Evolutionary conservation across 169 alveolate species (phyloP).

Genomic region (Eimeria sp.): DNA sequence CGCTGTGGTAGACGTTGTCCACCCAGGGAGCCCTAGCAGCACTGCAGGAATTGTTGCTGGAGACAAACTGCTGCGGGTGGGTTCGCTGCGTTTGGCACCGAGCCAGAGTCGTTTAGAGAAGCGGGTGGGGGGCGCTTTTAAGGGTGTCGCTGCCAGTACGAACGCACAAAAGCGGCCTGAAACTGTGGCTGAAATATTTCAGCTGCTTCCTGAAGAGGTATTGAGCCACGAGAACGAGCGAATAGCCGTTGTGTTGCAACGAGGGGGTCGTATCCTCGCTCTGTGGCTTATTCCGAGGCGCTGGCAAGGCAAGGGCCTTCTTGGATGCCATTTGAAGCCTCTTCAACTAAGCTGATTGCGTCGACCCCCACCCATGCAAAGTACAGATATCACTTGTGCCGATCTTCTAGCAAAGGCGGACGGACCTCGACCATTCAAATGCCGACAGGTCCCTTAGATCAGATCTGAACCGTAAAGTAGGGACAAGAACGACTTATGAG

Average conservation of each 20-base stretch:
- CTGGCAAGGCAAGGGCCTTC: conserved; percentile 44
- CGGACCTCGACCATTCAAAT: too few species aligned
- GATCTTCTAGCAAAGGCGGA: too few species aligned
- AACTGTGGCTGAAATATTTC: conserved; percentile 7
- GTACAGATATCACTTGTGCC: too few species aligned
- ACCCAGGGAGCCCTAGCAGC: conserved; percentile 56
- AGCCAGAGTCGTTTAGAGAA: not conserved
- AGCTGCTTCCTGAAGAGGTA: conserved; percentile 17
- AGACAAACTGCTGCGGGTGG: conserved; percentile 40
- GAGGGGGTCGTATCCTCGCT: not conserved
- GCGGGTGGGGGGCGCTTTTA: not conserved
- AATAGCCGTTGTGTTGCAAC: conserved; percentile 24
- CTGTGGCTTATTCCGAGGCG: conserved; percentile 41
- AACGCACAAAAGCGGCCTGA: not conserved
- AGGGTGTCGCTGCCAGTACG: not conserved
- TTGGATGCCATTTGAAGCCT: conserved; percentile 45
- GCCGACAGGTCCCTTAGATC: not conserved
- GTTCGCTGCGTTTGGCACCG: conserved; percentile 19
- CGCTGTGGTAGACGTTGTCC: conserved; percentile 39
- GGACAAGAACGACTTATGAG: too few species aligned
- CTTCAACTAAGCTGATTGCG: not conserved
- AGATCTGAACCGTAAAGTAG: not conserved
- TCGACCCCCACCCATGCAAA: too few species aligned
- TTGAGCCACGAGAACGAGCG: conserved; percentile 1
- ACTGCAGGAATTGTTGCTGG: conserved; percentile 52